Evolutionary conservation across 2,329 filamentous ascomycete genomes (phyloP).

Genomic region (Aureobasidium sp.): DNA sequence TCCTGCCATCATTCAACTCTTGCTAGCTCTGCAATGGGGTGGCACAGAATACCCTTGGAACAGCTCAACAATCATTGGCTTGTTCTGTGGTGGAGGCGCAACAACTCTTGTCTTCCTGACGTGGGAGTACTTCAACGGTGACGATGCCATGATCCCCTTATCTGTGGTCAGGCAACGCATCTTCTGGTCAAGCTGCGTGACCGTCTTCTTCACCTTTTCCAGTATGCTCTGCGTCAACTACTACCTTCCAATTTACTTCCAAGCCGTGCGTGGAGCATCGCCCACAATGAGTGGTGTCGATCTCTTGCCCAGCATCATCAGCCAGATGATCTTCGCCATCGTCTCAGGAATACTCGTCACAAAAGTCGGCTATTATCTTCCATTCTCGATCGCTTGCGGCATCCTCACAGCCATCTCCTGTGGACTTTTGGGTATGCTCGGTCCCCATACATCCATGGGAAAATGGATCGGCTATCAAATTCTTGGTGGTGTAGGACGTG

Average conservation of each 20-base stretch:
- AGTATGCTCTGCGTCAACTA: slow-evolving; percentile 22
- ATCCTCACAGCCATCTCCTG: slow-evolving; percentile 22
- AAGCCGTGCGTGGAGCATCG: slow-evolving; percentile 24
- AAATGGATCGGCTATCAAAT: slow-evolving; percentile 51
- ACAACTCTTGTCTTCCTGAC: slow-evolving; percentile 12
- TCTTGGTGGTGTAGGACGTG: slow-evolving; percentile 42
- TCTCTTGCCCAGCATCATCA: slow-evolving; percentile 19
- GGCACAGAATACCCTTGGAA: slow-evolving; percentile 35
- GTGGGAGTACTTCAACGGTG: slow-evolving; percentile 12
- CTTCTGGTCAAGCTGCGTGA: slow-evolving; percentile 19
- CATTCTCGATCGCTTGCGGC: slow-evolving; percentile 19
- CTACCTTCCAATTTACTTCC: slow-evolving; percentile 28
- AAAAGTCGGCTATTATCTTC: slow-evolving; percentile 23
- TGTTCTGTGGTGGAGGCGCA: background rate
- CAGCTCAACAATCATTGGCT: slow-evolving; percentile 20
- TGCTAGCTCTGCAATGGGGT: slow-evolving; percentile 41
- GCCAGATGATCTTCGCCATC: slow-evolving; percentile 19
- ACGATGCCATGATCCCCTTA: slow-evolving; percentile 24
- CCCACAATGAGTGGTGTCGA: slow-evolving; percentile 24
- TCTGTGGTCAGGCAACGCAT: slow-evolving; percentile 27
- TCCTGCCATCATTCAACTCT: slow-evolving; percentile 32
- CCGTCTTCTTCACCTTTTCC: slow-evolving; percentile 24
- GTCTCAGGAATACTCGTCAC: slow-evolving; percentile 19
- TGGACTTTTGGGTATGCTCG: slow-evolving; percentile 30
- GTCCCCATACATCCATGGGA: slow-evolving; percentile 33